phyloP scores from a whole-genome alignment of 768 basidiomycete species.

The Termitomyces sp. region DNA sequence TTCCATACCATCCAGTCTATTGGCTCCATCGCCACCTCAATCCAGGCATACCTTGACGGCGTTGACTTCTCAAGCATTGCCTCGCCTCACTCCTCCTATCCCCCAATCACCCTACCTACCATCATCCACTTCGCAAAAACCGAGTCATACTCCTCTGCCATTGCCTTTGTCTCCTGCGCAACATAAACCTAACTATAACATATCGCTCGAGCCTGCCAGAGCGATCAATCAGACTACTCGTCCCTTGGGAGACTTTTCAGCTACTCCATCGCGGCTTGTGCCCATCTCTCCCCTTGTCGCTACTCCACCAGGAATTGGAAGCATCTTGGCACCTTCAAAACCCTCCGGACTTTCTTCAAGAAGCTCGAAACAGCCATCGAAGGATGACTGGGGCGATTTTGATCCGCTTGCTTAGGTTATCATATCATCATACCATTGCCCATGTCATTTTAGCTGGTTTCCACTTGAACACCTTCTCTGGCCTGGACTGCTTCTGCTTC shows the following conservation, averaged over 20 bases:
- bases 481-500: constrained; percentile 44
- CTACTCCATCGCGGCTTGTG: constrained; percentile 3
- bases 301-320: constrained; percentile 32
- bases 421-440: constrained; percentile 9
- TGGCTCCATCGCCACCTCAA: constrained; percentile 6
- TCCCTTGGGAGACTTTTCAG: not conserved
- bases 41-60: constrained; percentile 4
- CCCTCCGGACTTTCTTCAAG: constrained; percentile 48
- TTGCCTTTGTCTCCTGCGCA: not conserved
- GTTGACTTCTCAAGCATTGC: not conserved
- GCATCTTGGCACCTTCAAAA: constrained; percentile 59
- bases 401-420: constrained; percentile 58
- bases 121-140: not conserved
- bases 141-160: not conserved
- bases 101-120: constrained; percentile 8
- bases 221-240: constrained; percentile 9
- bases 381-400: constrained; percentile 77
- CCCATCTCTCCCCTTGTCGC: constrained; percentile 16
- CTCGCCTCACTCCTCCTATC: not conserved
- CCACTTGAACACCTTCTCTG: constrained; percentile 41
- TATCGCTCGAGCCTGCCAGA: constrained; percentile 17
- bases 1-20: constrained; percentile 23
- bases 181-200: constrained; percentile 25
- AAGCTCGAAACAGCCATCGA: constrained; percentile 42
- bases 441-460: constrained; percentile 19